Percentiles rank a stretch among this genome's conserved stretches.
These are phyloP conservation scores for Prunella vulgaris DNA, from an alignment of 257 asterid genomes.

Conservation along the genomic window DNA sequence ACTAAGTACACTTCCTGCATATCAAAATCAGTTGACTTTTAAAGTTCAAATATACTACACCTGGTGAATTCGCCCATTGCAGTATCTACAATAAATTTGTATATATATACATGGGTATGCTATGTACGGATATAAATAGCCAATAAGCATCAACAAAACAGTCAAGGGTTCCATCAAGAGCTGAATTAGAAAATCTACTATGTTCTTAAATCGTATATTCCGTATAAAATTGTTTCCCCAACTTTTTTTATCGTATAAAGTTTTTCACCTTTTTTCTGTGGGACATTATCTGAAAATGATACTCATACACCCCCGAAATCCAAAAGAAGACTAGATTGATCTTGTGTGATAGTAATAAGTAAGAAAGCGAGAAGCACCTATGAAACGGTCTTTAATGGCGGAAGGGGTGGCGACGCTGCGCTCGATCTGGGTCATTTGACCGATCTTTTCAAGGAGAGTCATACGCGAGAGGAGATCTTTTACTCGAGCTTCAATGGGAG, in stretches of 20 bases:
- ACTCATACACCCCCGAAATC: neutral
- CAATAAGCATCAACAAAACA: neutral
- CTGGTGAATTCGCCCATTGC: neutral
- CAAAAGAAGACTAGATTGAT: neutral
- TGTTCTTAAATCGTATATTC: neutral
- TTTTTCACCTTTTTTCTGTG: neutral
- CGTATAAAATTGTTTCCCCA: neutral
- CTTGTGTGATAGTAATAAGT: neutral
- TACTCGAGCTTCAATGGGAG: constrained; percentile 70
- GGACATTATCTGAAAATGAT: neutral
- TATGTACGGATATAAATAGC: neutral
- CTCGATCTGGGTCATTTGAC: constrained; percentile 89
- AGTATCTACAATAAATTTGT: neutral
- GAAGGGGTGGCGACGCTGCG: constrained; percentile 58
- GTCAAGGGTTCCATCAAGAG: neutral
- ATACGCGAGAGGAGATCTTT: constrained; percentile 77
- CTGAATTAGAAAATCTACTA: neutral
- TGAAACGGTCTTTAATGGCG: constrained; percentile 45
- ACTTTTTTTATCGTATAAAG: neutral
- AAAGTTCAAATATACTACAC: neutral
- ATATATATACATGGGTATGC: too few species aligned
- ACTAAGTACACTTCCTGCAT: constrained; percentile 75
- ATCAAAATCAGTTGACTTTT: neutral
- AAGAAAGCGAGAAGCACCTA: constrained; percentile 27
- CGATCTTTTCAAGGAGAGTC: constrained; percentile 85